Evolutionary conservation across 441 rosid genomes (phyloP), one percentile per base, ranked within the genome.

Genomic region (Pelargonium fulgidum): DNA sequence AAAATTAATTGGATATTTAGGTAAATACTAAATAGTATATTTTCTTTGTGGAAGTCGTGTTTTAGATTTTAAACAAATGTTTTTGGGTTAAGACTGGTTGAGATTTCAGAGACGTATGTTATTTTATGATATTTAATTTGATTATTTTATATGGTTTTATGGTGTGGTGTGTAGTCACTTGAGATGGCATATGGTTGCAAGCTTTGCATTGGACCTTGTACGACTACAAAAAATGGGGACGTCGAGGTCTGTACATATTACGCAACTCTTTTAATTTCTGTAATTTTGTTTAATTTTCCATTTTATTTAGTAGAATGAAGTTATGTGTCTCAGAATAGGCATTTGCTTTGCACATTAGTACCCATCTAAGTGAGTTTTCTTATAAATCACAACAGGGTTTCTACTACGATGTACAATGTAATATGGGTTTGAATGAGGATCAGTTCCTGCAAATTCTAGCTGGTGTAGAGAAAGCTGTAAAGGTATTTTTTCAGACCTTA

Each of bases 201-300:
- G 79, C 87, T 95, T 1, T 95, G 99, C 81, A 95, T 92, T 42
- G 98, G 98, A 65, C 99, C 99, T 47, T 95, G 98, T 75, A 95
- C 98, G 56, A 92, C 97, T 11, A 85, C 97, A 83, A 3, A 0
- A 4, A 29, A 29, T 29, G 98, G 97, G 52, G 99, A 95, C 97
- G 97, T 92, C 82, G 14, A 45, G 36, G 36, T 29, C 56, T 5
- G 10, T 29, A 62, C 17, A 10, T 19, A 19, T 56, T 19, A 9
- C 7, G 61, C 4, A 54, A 54, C 17, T 3, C 8, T 4, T 56
- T 56, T 17, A 16, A 56, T 56, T 14, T 56, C 16, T 16, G 24
- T 22, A 56, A 2, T 26, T 26, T 26, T 26, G 33, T 56, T 5
- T 16, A 47, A 47, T 19, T 72, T 1, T 11, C 48, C 6, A 12